Evolutionary conservation across 768 basidiomycete species (phyloP).

Genomic region (Pleurotus tuber-regium): DNA sequence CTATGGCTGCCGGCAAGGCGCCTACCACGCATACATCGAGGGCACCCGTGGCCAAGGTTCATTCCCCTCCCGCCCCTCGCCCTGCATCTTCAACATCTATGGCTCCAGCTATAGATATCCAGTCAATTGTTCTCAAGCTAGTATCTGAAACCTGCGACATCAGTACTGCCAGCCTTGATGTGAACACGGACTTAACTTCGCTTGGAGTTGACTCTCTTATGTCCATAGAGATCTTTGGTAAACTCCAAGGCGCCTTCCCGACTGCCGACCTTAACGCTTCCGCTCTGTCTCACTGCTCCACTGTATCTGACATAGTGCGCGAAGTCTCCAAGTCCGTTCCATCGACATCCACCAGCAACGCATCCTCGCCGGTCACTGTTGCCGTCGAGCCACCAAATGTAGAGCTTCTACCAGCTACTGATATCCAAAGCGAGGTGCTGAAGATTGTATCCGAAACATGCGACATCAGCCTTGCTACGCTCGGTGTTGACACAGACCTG

Average conservation of each 20-base stretch:
- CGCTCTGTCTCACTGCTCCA: constrained; percentile 31
- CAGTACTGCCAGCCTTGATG: constrained; percentile 28
- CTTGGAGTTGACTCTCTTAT: constrained; percentile 67
- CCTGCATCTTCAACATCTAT: not conserved
- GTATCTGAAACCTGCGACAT: constrained; percentile 42
- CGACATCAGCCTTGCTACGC: constrained; percentile 29
- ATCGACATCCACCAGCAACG: not conserved
- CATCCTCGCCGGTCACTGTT: not conserved
- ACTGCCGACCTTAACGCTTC: constrained; percentile 25
- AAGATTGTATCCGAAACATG: constrained; percentile 41
- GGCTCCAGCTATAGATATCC: constrained; percentile 10
- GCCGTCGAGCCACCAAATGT: not conserved
- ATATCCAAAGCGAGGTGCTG: constrained; percentile 29
- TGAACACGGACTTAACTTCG: constrained; percentile 43
- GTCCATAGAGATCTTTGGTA: constrained; percentile 55
- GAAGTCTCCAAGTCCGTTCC: constrained; percentile 18
- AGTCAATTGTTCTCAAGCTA: constrained; percentile 28
- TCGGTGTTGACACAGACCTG: constrained; percentile 41
- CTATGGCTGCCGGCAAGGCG: constrained; percentile 25
- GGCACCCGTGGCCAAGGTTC: not conserved
- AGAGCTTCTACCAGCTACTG: not conserved
- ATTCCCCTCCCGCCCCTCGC: not conserved
- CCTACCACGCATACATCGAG: not conserved
- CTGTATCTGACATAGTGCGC: constrained; percentile 32
- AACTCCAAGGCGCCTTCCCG: constrained; percentile 35